A percentile compares a stretch with the other conserved stretches of the same genome.
Evolutionary conservation across 768 basidiomycete species (phyloP).

Genomic region (Symmetrospora coprosmae): DNA sequence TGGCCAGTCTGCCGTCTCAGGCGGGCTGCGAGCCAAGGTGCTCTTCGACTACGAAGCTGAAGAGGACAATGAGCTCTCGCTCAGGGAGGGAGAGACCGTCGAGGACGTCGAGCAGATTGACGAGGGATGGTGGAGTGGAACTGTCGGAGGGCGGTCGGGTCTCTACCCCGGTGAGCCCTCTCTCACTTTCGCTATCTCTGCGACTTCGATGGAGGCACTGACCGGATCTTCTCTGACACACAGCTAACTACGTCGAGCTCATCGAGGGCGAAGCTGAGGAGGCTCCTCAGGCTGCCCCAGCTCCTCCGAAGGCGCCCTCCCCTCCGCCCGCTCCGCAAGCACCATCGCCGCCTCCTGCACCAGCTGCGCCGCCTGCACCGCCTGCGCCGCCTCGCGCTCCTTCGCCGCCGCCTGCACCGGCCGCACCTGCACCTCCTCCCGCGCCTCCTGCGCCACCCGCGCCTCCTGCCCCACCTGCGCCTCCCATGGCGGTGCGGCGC

Average conservation of each 20-base stretch:
- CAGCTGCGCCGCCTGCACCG: constrained; percentile 27
- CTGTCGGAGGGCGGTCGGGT: constrained; percentile 59
- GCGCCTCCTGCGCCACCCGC: constrained; percentile 44
- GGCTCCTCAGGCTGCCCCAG: constrained; percentile 14
- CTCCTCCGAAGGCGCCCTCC: constrained; percentile 35
- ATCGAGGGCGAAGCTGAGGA: constrained; percentile 40
- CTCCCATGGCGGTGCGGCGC: constrained; percentile 43
- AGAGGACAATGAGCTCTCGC: constrained; percentile 72
- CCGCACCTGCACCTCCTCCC: constrained; percentile 40
- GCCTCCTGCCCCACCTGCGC: constrained; percentile 36
- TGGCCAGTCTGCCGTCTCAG: not conserved
- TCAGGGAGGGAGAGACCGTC: constrained; percentile 67
- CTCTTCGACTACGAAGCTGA: constrained; percentile 67
- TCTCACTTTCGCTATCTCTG: not conserved
- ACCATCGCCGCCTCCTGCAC: constrained; percentile 41
- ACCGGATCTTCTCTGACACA: not conserved
- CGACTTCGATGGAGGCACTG: not conserved
- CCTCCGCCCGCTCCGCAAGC: constrained; percentile 44
- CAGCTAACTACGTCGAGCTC: constrained; percentile 77
- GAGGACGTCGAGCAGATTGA: constrained; percentile 69
- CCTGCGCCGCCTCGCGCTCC: constrained; percentile 26
- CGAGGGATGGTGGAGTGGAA: constrained; percentile 82
- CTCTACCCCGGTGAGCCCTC: constrained; percentile 60
- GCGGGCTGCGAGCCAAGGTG: constrained; percentile 58
- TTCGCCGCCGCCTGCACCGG: constrained; percentile 38